Percentiles rank a stretch among this genome's conserved stretches.
Conservation (phyloP, 257 asterid genomes). For the Cinchona pubescens region DNA sequence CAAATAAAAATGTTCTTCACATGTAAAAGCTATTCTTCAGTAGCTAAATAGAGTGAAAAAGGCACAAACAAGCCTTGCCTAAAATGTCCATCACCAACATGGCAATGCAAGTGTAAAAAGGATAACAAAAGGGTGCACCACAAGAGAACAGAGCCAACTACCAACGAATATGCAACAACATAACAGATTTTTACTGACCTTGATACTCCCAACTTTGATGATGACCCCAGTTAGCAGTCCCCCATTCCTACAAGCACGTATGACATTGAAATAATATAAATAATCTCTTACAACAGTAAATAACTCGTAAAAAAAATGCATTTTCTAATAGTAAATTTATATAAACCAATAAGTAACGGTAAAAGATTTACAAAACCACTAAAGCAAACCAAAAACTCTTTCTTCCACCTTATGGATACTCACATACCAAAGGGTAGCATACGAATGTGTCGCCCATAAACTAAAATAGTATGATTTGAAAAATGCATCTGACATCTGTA, state of each 20-base stretch:
- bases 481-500: too few relatives aligned
- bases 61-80: neutral
- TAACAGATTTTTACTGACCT: conserved; percentile 44
- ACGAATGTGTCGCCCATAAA: too few relatives aligned
- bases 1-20: neutral
- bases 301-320: too few relatives aligned
- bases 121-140: neutral
- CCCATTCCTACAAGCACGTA: conserved; percentile 59
- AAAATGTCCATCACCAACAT: neutral
- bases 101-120: neutral
- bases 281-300: neutral
- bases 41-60: neutral
- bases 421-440: neutral
- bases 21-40: neutral
- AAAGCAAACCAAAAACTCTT: neutral
- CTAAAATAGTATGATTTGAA: too few relatives aligned
- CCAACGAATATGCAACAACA: conserved; percentile 6
- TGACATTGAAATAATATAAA: conserved; percentile 7
- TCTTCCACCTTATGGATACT: neutral
- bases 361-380: neutral
- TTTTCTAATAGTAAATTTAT: neutral
- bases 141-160: neutral
- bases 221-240: conserved; percentile 68
- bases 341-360: neutral
- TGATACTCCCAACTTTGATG: conserved; percentile 77